Evolutionary conservation across 2,329 filamentous ascomycete genomes (phyloP), one percentile per base, ranked within the genome.

Genomic region (Penicillium sp.): DNA sequence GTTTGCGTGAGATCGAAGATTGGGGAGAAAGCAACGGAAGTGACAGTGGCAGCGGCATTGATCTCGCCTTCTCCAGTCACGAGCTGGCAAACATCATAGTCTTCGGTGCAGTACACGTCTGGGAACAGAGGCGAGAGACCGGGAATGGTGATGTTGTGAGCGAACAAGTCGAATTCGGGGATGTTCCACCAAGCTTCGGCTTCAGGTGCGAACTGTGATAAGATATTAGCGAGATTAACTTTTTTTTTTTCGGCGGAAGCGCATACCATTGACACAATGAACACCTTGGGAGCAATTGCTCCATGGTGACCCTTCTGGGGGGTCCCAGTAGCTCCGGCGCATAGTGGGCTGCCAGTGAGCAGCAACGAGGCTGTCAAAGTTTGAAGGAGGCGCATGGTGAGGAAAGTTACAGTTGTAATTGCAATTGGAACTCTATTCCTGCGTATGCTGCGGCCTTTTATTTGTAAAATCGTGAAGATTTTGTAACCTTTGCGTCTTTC

Each of bases 31-130:
- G 84, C 77, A 10, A 91, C 78, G 0, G 89, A 84, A 47, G 81
- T 81, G 59, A 89, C 81, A 0, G 86, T 86, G 7, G 82, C 75
- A 0, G 89, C 89, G 0, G 89, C 88, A 69, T 92, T 93, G 77
- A 92, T 90, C 74, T 91, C 88, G 10, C 81, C 80, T 71, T 88
- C 86, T 56, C 88, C 88, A 2, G 86, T 84, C 9, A 85, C 85
- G 46, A 90, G 66, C 68, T 91, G 88, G 73, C 89, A 92, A 48
- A 92, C 76, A 3, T 81, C 78, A 31, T 82, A 78, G 63, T 86
- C 75, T 12, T 75, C 74, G 0, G 84, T 86, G 72, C 89, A 93
- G 71, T 87, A 84, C 0, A 86, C 81, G 19, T 83, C 75, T 0
- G 87, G 87, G 68, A 83, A 90, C 2, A 88, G 73, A 67, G 87